These are phyloP conservation scores for Dothiorella sarmentorum DNA, from an alignment of 2,329 filamentous ascomycete genomes.

Conservation along the genomic window DNA sequence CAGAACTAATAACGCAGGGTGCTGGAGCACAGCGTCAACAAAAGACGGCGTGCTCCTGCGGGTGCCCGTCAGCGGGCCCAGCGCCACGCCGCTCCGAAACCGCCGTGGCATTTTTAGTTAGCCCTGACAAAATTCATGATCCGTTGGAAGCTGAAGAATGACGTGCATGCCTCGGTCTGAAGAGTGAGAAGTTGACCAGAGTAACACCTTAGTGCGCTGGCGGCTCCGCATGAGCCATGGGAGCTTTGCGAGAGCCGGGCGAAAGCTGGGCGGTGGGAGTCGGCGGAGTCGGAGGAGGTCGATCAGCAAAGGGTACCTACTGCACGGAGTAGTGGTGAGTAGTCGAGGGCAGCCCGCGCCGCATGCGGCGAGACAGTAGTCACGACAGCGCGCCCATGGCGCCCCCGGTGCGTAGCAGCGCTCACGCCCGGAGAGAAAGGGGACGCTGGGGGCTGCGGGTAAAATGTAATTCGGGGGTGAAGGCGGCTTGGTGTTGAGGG, in stretches of 20 bases:
- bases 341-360: neutral
- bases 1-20: constrained; percentile 2
- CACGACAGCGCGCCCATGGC: neutral
- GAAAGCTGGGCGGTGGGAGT: no score
- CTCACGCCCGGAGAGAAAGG: neutral
- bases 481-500: neutral
- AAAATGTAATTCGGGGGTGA: no score
- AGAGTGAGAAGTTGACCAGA: neutral
- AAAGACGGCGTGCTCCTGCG: neutral
- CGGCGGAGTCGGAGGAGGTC: no score
- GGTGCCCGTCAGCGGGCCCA: neutral
- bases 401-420: neutral
- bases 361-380: constrained; percentile 6
- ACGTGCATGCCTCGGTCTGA: constrained; percentile 4
- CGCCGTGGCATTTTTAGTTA: no score
- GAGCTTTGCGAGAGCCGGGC: no score
- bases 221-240: no score
- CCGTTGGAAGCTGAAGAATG: neutral
- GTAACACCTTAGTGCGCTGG: neutral
- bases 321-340: no score
- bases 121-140: no score
- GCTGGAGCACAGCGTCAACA: neutral
- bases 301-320: no score
- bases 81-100: neutral
- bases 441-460: neutral